These are phyloP conservation scores for Coniella lustricola DNA, from an alignment of 2,329 filamentous ascomycete species.

Conservation along the genomic window DNA sequence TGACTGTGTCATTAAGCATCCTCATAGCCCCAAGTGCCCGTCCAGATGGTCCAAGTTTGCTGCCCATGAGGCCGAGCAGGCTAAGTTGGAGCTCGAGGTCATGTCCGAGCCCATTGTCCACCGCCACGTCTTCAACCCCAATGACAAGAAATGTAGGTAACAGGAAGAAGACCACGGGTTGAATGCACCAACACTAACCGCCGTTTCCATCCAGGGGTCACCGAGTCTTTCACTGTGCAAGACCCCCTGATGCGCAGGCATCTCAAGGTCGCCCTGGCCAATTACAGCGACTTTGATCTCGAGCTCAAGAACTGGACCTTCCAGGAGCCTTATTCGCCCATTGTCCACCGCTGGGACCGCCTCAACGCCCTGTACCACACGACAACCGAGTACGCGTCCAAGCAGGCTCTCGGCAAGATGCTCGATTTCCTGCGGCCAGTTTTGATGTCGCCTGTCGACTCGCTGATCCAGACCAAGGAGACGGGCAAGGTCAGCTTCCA, in stretches of 20 bases:
- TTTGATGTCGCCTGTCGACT: slow-evolving; percentile 21
- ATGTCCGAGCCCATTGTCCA: slow-evolving; percentile 26
- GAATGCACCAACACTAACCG: background rate
- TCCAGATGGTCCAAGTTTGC: slow-evolving; percentile 25
- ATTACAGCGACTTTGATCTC: slow-evolving; percentile 29
- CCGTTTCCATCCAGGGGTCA: slow-evolving; percentile 21
- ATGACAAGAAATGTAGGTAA: slow-evolving; percentile 21
- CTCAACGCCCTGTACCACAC: slow-evolving; percentile 17
- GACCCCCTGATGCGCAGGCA: slow-evolving; percentile 24
- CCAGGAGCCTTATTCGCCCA: slow-evolving; percentile 24
- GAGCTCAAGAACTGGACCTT: slow-evolving; percentile 28
- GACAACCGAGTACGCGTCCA: slow-evolving; percentile 1
- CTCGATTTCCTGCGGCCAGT: slow-evolving; percentile 27
- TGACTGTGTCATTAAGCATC: slow-evolving; percentile 17
- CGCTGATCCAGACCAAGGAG: slow-evolving; percentile 21
- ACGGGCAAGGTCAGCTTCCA: slow-evolving; percentile 26
- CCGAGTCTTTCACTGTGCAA: slow-evolving; percentile 26
- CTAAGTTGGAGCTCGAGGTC: slow-evolving; percentile 20
- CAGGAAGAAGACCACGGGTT: background rate
- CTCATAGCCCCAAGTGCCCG: slow-evolving; percentile 17
- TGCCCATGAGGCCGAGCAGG: slow-evolving; percentile 23
- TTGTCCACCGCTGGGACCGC: slow-evolving; percentile 30
- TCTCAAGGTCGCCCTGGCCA: slow-evolving; percentile 23
- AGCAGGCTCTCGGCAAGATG: slow-evolving; percentile 17
- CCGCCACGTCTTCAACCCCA: slow-evolving; percentile 19